A percentile compares a stretch with the other conserved stretches of the same genome.
Evolutionary conservation across 495 filamentous ascomycete species (phyloP).

Genomic region (Bathelium albidoporum): DNA sequence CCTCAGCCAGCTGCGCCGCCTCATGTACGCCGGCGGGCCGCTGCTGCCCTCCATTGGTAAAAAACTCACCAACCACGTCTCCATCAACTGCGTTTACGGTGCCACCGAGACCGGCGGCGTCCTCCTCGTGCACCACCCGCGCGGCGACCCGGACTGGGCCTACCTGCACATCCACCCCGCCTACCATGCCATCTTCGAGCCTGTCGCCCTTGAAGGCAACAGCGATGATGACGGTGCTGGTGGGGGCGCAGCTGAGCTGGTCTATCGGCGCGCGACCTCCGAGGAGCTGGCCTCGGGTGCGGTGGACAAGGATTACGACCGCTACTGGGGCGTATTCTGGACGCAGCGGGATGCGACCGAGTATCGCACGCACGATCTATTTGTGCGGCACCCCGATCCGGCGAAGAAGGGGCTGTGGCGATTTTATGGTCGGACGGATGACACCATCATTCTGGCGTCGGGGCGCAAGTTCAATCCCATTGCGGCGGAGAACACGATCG

Average conservation of each 20-base stretch:
- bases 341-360: not conserved
- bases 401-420: not conserved
- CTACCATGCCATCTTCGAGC: not conserved
- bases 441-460: not conserved
- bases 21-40: not conserved
- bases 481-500: not conserved
- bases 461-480: not conserved
- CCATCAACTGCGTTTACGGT: not conserved
- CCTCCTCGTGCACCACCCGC: not conserved
- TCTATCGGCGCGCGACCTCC: not conserved
- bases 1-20: not conserved
- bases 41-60: not conserved
- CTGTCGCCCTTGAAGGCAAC: too few species aligned
- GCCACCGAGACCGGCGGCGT: not conserved
- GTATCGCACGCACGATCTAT: not conserved
- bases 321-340: not conserved
- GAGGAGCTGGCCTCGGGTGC: not conserved
- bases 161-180: not conserved
- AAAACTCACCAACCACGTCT: not conserved
- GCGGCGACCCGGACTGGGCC: not conserved
- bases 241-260: not conserved
- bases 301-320: not conserved
- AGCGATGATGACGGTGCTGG: too few species aligned
- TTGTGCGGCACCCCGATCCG: not conserved
- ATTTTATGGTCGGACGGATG: not conserved